A percentile compares a stretch with the other conserved stretches of the same genome.
Conservation (phyloP, 768 basidiomycete species). For the Rhizopogon vesiculosus region DNA sequence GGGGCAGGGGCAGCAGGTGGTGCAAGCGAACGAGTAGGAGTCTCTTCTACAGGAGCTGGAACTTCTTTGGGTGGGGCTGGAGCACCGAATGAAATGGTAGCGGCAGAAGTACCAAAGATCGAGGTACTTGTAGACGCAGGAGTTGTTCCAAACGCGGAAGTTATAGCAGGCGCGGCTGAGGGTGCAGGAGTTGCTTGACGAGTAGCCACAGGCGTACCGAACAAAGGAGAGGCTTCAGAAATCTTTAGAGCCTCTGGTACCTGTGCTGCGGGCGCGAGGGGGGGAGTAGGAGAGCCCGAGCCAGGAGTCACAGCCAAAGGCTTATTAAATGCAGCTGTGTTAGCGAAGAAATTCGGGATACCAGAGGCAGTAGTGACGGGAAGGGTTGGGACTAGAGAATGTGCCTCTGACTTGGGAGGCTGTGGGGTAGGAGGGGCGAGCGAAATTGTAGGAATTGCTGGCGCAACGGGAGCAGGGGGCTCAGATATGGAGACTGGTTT, state of each 20-base stretch:
- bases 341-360: slow-evolving; percentile 64
- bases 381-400: slow-evolving; percentile 7
- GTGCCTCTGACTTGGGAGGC: slow-evolving; percentile 7
- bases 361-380: slow-evolving; percentile 14
- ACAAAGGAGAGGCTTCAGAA: slow-evolving; percentile 6
- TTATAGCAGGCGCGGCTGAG: background rate
- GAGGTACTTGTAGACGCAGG: slow-evolving; percentile 3
- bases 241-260: slow-evolving; percentile 6
- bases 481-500: slow-evolving; percentile 7
- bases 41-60: slow-evolving; percentile 12
- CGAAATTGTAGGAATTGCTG: slow-evolving; percentile 17
- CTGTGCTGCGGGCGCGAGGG: slow-evolving; percentile 3
- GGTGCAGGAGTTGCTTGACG: background rate
- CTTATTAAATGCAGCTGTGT: slow-evolving; percentile 42
- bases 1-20: slow-evolving; percentile 6
- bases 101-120: slow-evolving; percentile 6
- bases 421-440: slow-evolving; percentile 23
- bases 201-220: slow-evolving; percentile 7
- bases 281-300: slow-evolving; percentile 22
- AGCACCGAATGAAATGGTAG: slow-evolving; percentile 8
- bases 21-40: slow-evolving; percentile 6
- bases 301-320: slow-evolving; percentile 15
- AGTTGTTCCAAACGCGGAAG: slow-evolving; percentile 7
- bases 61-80: background rate
- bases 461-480: slow-evolving; percentile 1